phyloP scores from a whole-genome alignment of 345 rosid genomes.

The Eucalyptus curtisii region DNA sequence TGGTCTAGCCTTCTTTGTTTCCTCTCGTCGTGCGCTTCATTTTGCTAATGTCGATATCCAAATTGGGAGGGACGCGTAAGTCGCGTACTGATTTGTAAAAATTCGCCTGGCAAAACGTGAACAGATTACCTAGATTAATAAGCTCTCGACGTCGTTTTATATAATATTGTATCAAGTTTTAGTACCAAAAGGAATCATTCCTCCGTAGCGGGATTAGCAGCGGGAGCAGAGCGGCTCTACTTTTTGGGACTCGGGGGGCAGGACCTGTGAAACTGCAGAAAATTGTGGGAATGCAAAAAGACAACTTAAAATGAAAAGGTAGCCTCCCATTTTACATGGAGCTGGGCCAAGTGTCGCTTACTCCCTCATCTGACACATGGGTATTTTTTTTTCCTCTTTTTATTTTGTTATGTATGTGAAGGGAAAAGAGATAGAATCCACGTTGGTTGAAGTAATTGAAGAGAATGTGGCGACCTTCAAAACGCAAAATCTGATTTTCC shows the following conservation, averaged over 20 bases:
- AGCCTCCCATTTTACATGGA: neutral
- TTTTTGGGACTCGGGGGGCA: neutral
- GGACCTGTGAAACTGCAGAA: neutral
- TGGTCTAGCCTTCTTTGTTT: neutral
- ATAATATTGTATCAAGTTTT: neutral
- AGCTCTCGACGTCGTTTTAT: neutral
- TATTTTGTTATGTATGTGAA: neutral
- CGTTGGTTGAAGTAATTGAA: neutral
- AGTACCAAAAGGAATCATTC: neutral
- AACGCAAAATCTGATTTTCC: neutral
- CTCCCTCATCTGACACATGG: neutral
- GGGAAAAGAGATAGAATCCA: neutral
- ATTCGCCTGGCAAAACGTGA: neutral
- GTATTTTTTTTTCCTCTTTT: neutral
- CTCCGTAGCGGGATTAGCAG: neutral
- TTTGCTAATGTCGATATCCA: neutral
- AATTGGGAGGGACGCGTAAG: neutral
- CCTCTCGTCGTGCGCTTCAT: neutral
- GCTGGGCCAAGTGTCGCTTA: neutral
- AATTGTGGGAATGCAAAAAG: neutral
- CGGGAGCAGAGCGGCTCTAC: neutral
- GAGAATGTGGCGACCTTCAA: neutral
- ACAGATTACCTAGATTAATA: neutral
- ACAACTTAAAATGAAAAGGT: neutral
- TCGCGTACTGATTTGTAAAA: neutral